A percentile compares a stretch with the other conserved stretches of the same genome.
phyloP scores from a whole-genome alignment of 345 rosid species.

The Brassica juncea region DNA sequence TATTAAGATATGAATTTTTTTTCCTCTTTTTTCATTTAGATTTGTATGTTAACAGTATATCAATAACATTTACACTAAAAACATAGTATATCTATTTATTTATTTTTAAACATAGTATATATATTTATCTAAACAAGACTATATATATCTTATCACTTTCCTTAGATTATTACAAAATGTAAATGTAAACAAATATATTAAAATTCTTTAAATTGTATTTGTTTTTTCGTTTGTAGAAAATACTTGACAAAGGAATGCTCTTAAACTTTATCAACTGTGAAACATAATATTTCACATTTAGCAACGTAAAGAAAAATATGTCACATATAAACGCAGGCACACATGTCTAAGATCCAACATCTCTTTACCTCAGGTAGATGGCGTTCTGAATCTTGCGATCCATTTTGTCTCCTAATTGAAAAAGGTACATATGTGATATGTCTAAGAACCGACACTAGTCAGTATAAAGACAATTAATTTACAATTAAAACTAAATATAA shows the following conservation, averaged over 20 bases:
- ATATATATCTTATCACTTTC: neutral
- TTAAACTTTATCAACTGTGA: neutral
- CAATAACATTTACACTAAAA: too few relatives aligned
- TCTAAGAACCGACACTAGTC: conserved; percentile 19
- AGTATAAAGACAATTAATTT: neutral
- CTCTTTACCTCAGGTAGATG: conserved; percentile 12
- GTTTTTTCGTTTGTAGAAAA: neutral
- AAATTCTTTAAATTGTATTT: neutral
- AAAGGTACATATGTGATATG: neutral
- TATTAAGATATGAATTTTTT: neutral
- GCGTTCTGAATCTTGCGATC: conserved; percentile 8
- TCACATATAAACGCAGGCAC: neutral
- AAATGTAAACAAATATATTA: neutral
- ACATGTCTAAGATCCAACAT: neutral
- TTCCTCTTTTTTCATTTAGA: neutral
- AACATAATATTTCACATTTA: neutral
- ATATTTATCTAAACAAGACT: neutral
- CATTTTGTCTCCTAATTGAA: conserved; percentile 1
- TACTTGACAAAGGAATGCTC: neutral
- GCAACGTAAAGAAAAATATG: neutral
- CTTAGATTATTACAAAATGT: neutral
- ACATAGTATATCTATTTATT: too few relatives aligned
- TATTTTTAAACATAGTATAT: too few relatives aligned
- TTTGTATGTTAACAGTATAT: neutral
- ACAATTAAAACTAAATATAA: neutral